These are phyloP conservation scores for Paramecium caudatum DNA, from an alignment of 73 alveolate genomes.

Conservation along the genomic window DNA sequence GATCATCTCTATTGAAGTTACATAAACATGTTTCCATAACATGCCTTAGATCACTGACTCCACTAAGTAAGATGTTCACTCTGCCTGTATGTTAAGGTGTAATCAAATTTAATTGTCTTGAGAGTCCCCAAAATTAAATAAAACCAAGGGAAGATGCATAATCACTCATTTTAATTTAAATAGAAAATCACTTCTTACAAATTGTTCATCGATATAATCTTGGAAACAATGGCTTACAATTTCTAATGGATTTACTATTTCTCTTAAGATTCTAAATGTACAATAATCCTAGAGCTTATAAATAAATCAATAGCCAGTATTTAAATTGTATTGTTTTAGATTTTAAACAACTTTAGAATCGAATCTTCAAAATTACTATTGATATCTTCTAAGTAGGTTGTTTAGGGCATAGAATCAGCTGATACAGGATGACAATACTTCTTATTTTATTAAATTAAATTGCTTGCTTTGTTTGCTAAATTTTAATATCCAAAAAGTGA, in stretches of 20 bases:
- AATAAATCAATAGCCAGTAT: conserved; percentile 30
- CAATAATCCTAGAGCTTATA: not conserved
- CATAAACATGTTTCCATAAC: conserved; percentile 83
- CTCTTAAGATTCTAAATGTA: not conserved
- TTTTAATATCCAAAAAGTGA: not conserved
- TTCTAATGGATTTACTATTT: not conserved
- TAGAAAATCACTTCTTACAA: too few relatives aligned
- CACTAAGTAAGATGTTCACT: conserved; percentile 86
- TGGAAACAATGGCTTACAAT: not conserved
- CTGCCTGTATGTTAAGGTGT: conserved; percentile 77
- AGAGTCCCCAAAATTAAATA: conserved; percentile 93
- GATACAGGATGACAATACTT: conserved; percentile 45
- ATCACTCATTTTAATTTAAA: conserved; percentile 64
- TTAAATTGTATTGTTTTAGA: not conserved
- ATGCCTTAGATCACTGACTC: conserved; percentile 92
- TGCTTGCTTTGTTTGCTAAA: conserved; percentile 4
- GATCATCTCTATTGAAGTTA: conserved; percentile 45
- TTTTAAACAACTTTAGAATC: not conserved
- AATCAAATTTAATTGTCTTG: conserved; percentile 88
- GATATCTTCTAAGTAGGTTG: conserved; percentile 53
- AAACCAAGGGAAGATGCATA: conserved; percentile 93
- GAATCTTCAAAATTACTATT: conserved; percentile 48
- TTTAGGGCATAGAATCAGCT: conserved; percentile 55
- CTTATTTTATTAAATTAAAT: conserved; percentile 29
- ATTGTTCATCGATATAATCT: too few relatives aligned